A percentile compares a stretch with the other conserved stretches of the same genome.
Evolutionary conservation across 2,329 filamentous ascomycete genomes (phyloP).

Genomic region (Thielaviopsis populi): DNA sequence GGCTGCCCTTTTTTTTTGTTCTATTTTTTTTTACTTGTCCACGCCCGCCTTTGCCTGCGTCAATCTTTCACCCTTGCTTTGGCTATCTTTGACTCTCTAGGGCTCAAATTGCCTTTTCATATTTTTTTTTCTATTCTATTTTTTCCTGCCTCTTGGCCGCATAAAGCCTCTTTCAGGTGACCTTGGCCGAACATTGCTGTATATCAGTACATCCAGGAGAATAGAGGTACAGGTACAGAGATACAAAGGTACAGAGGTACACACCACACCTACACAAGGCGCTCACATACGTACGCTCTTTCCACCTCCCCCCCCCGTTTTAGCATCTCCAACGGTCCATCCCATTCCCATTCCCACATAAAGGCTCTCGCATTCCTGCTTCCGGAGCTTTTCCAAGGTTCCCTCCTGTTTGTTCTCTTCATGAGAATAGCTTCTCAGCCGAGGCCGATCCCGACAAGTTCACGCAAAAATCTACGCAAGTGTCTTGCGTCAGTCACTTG

Average conservation of each 20-base stretch:
- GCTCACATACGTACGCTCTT: not conserved
- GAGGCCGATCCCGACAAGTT: not conserved
- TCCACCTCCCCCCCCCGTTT: not conserved
- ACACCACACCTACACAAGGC: not conserved
- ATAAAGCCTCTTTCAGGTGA: conserved; percentile 4
- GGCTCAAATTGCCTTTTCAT: conserved; percentile 10
- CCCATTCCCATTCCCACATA: conserved; percentile 4
- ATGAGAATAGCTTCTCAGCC: not conserved
- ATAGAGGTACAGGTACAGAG: not conserved
- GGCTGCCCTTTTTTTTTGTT: not conserved
- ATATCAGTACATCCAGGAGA: not conserved
- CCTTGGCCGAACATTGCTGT: not conserved
- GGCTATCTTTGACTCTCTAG: not conserved
- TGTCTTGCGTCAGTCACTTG: not conserved
- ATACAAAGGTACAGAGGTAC: not conserved
- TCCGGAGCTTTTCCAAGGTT: not conserved
- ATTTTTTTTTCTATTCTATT: not conserved
- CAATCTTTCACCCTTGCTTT: conserved; percentile 13
- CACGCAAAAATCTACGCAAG: not conserved
- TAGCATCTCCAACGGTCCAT: not conserved
- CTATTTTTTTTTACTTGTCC: conserved; percentile 20
- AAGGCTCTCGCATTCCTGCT: conserved; percentile 1
- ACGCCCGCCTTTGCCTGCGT: not conserved
- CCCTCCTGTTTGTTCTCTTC: not conserved
- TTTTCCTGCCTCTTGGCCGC: not conserved